Percentiles rank a stretch among this genome's conserved stretches.
phyloP scores from a whole-genome alignment of 2,329 filamentous ascomycete genomes.

The Aspergillus brunneoviolaceus region DNA sequence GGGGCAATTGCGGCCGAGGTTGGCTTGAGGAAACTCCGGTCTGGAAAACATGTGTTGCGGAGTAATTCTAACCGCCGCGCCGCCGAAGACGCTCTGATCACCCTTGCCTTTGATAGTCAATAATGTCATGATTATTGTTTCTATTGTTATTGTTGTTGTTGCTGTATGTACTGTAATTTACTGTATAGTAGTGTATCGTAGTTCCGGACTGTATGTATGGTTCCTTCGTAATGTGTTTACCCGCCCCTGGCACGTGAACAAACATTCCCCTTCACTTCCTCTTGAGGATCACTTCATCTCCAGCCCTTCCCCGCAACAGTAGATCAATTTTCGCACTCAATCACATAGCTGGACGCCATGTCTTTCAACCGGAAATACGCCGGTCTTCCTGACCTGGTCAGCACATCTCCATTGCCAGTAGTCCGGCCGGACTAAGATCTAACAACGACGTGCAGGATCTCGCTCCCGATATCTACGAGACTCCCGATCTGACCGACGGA shows the following conservation, averaged over 20 bases:
- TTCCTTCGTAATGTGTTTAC: not conserved
- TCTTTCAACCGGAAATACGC: constrained; percentile 79
- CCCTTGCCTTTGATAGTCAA: too few species aligned
- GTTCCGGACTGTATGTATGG: not conserved
- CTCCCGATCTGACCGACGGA: constrained; percentile 87
- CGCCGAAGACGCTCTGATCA: not conserved
- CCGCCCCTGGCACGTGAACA: constrained; percentile 2
- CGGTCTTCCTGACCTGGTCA: constrained; percentile 73
- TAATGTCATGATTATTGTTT: not conserved
- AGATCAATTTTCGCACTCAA: not conserved
- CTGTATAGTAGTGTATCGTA: not conserved
- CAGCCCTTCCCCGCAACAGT: not conserved
- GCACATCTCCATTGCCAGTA: not conserved
- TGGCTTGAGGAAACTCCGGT: not conserved
- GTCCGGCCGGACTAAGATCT: constrained; percentile 5
- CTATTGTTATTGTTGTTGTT: too few species aligned
- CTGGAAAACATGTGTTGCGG: not conserved
- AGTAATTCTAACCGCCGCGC: not conserved
- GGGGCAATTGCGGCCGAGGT: not conserved
- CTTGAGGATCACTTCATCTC: not conserved
- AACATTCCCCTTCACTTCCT: constrained; percentile 11
- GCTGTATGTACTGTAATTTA: not conserved
- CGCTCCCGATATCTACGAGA: constrained; percentile 94
- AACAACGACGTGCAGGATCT: constrained; percentile 62
- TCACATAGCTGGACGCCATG: constrained; percentile 49